Percentiles rank a stretch among this genome's conserved stretches.
phyloP scores from a whole-genome alignment of 2,329 filamentous ascomycete genomes.

The Beauveria caledonica region DNA sequence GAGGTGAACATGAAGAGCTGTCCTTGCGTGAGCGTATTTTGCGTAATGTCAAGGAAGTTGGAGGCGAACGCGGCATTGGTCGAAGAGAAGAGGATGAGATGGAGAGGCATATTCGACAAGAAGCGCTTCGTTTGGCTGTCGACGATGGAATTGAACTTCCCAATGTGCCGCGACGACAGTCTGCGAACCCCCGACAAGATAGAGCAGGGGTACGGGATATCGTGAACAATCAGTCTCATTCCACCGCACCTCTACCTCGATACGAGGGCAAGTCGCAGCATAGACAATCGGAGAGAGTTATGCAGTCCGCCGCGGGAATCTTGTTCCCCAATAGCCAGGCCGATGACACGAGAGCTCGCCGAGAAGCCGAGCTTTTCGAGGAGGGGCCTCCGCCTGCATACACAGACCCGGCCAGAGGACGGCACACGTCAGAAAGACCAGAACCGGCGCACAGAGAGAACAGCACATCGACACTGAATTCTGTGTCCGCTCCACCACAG shows the following conservation, averaged over 20 bases:
- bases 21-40: conserved; percentile 44
- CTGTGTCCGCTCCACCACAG: conserved; percentile 41
- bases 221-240: conserved; percentile 11
- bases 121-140: conserved; percentile 23
- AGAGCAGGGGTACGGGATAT: conserved; percentile 23
- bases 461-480: conserved; percentile 39
- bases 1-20: conserved; percentile 34
- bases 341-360: conserved; percentile 24
- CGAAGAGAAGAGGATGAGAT: conserved; percentile 32
- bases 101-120: conserved; percentile 27
- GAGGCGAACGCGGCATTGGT: conserved; percentile 38
- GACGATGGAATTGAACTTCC: conserved; percentile 33
- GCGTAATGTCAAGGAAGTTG: conserved; percentile 47
- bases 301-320: conserved; percentile 35
- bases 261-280: conserved; percentile 37
- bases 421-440: conserved; percentile 20
- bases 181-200: conserved; percentile 24
- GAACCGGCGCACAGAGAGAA: conserved; percentile 31
- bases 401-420: conserved; percentile 18
- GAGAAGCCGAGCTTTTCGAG: conserved; percentile 31
- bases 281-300: conserved; percentile 35
- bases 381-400: conserved; percentile 39
- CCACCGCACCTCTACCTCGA: conserved; percentile 19
- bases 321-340: conserved; percentile 38
- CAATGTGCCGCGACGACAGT: conserved; percentile 16